Evolutionary conservation across 306 rosid genomes (phyloP).

Genomic region (Rosa chinensis): DNA sequence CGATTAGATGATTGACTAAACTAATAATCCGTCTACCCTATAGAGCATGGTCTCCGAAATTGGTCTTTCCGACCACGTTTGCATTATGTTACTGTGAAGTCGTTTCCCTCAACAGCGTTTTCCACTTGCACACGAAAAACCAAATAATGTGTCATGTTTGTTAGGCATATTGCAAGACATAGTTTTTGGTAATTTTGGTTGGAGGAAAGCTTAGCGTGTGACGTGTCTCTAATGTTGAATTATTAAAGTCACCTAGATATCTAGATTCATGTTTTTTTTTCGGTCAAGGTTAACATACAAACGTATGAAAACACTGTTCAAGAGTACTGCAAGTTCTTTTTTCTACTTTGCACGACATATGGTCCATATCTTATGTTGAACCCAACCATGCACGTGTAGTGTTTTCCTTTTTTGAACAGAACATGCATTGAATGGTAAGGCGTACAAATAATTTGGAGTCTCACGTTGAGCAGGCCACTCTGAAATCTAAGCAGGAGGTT

Average conservation of each 20-base stretch:
- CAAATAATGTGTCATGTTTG: background rate
- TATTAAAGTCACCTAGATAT: background rate
- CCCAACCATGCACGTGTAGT: background rate
- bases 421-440: background rate
- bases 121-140: background rate
- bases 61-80: too few relatives aligned
- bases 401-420: background rate
- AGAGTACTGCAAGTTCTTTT: background rate
- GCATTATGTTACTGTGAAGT: background rate
- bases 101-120: background rate
- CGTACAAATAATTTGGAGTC: background rate
- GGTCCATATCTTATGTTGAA: background rate
- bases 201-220: too few relatives aligned
- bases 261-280: too few relatives aligned
- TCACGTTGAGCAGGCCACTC: background rate
- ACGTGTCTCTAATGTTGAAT: background rate
- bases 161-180: background rate
- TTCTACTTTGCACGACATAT: background rate
- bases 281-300: background rate
- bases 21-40: too few relatives aligned
- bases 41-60: too few relatives aligned
- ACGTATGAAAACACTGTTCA: background rate
- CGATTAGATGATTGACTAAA: too few relatives aligned
- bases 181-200: background rate
- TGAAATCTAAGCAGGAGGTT: background rate